phyloP scores from a whole-genome alignment of 345 rosid genomes.

The Adansonia digitata region DNA sequence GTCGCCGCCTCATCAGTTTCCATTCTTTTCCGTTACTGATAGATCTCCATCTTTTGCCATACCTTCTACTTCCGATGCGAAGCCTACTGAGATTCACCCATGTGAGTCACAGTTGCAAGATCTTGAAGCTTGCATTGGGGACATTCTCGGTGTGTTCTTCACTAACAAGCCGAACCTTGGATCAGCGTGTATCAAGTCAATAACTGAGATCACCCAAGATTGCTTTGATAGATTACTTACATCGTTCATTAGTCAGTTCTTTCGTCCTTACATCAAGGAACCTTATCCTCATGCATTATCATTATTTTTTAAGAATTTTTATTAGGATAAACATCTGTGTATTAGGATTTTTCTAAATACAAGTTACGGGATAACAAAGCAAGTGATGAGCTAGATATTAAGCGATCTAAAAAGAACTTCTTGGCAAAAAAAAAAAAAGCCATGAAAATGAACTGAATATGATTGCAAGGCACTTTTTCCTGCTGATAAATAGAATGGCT shows the following conservation, averaged over 20 bases:
- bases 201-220: conserved; percentile 1
- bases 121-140: background rate
- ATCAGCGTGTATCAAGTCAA: background rate
- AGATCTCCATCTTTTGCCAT: background rate
- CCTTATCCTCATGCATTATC: background rate
- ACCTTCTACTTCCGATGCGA: background rate
- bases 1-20: background rate
- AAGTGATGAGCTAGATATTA: background rate
- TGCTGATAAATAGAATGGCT: background rate
- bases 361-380: background rate
- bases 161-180: background rate
- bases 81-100: background rate
- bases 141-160: background rate
- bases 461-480: background rate
- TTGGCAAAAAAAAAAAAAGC: background rate
- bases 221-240: background rate
- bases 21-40: background rate
- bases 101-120: background rate
- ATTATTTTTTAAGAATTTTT: background rate
- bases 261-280: background rate
- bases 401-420: background rate
- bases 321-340: background rate
- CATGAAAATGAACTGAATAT: background rate
- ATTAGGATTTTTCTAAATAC: background rate
- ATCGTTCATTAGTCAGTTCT: background rate